Evolutionary conservation across 2,329 filamentous ascomycete genomes (phyloP).

Genomic region (Dothistroma pini): DNA sequence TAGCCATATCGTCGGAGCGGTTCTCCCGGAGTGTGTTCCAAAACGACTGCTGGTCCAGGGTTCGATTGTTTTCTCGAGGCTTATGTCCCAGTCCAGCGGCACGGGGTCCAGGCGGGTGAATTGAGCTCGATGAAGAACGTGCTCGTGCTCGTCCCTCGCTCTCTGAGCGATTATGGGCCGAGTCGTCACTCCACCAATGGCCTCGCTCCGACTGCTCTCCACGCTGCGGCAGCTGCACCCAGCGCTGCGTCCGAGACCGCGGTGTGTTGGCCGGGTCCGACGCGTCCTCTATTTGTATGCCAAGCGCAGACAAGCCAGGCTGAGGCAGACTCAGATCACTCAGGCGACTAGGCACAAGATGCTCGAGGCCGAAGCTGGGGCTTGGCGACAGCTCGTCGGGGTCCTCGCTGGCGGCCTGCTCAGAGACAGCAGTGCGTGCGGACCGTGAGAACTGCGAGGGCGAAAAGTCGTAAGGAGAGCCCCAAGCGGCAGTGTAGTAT

Average conservation of each 20-base stretch:
- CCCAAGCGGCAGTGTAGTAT: slow-evolving; percentile 75
- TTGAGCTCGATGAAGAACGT: slow-evolving; percentile 12
- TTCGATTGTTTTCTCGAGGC: slow-evolving; percentile 43
- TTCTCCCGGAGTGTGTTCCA: slow-evolving; percentile 43
- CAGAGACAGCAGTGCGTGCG: slow-evolving; percentile 32
- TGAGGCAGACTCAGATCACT: slow-evolving; percentile 22
- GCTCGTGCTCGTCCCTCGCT: slow-evolving; percentile 23
- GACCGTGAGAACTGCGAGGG: slow-evolving; percentile 41
- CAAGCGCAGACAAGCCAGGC: slow-evolving; percentile 15
- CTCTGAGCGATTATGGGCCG: slow-evolving; percentile 59
- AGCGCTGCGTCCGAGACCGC: slow-evolving; percentile 31
- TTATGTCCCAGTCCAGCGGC: slow-evolving; percentile 36
- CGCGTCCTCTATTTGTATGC: slow-evolving; percentile 14
- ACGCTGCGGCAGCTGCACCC: slow-evolving; percentile 31
- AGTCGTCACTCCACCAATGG: slow-evolving; percentile 81
- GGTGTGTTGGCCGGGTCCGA: slow-evolving; percentile 29
- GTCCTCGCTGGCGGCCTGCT: slow-evolving; percentile 30
- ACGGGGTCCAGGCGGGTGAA: slow-evolving; percentile 6
- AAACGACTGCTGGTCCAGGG: slow-evolving; percentile 49
- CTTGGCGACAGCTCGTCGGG: slow-evolving; percentile 30
- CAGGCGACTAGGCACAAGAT: slow-evolving; percentile 33
- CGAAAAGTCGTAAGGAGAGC: slow-evolving; percentile 77
- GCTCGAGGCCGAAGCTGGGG: slow-evolving; percentile 35
- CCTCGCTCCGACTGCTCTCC: slow-evolving; percentile 38
- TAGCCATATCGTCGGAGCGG: slow-evolving; percentile 37